Percentiles rank a stretch among this genome's conserved stretches.
phyloP scores from a whole-genome alignment of 148 eudicot species.

The Nyssa sinensis region DNA sequence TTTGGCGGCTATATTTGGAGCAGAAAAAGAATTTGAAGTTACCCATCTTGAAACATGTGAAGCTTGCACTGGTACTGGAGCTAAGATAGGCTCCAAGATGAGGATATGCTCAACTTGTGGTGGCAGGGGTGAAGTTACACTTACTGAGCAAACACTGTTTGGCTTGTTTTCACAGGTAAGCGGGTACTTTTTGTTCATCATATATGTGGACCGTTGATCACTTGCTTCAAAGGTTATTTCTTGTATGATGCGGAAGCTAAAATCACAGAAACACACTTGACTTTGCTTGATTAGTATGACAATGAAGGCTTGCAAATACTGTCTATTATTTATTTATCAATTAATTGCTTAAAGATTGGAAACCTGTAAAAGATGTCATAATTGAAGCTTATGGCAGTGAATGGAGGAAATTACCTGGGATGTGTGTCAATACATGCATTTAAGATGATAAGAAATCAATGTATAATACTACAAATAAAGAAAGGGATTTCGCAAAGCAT shows the following conservation, averaged over 20 bases:
- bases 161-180: constrained; percentile 95
- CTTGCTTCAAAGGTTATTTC: background rate
- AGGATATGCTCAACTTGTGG: constrained; percentile 97
- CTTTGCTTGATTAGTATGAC: background rate
- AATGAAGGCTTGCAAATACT: no score
- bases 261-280: background rate
- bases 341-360: no score
- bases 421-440: no score
- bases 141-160: constrained; percentile 98
- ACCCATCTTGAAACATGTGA: constrained; percentile 95
- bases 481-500: no score
- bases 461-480: no score
- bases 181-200: constrained; percentile 10
- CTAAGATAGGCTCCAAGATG: constrained; percentile 89
- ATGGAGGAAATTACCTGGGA: no score
- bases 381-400: no score
- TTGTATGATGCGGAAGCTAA: background rate
- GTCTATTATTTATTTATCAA: no score
- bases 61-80: constrained; percentile 85
- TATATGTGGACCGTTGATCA: background rate
- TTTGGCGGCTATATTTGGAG: constrained; percentile 87
- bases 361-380: no score
- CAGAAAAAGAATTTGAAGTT: constrained; percentile 84
- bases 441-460: no score
- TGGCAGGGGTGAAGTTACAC: constrained; percentile 98